These are phyloP conservation scores for Aethionema arabicum DNA, from an alignment of 345 rosid species.

Conservation along the genomic window DNA sequence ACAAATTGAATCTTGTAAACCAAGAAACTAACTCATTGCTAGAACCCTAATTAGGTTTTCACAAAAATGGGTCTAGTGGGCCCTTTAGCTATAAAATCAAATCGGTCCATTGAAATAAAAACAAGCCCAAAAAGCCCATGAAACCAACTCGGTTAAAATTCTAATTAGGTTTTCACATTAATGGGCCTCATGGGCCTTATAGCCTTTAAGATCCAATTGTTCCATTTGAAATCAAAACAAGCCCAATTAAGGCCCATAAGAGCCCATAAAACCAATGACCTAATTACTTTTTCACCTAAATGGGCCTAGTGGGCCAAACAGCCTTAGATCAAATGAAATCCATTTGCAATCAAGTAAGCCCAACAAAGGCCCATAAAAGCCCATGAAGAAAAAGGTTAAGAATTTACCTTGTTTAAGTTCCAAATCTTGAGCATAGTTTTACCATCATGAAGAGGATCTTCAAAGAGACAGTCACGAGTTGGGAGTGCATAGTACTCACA, in stretches of 20 bases:
- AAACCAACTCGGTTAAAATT: too few species aligned
- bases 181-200: too few species aligned
- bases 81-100: too few species aligned
- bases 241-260: neutral
- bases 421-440: slow-evolving; percentile 98
- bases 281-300: neutral
- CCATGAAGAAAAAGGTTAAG: neutral
- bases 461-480: slow-evolving; percentile 83
- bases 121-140: neutral
- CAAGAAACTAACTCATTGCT: slow-evolving; percentile 5
- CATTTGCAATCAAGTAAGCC: neutral
- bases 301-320: neutral
- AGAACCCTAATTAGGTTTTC: too few species aligned
- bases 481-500: slow-evolving; percentile 91
- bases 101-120: neutral
- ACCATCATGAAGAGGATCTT: slow-evolving; percentile 94
- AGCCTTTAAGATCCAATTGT: neutral
- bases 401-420: slow-evolving; percentile 86
- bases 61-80: too few species aligned
- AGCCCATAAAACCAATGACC: neutral
- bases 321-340: neutral
- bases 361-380: neutral
- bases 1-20: slow-evolving; percentile 12
- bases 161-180: too few species aligned
- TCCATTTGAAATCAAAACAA: neutral